Base-by-base conservation (phyloP, 2,329 filamentous ascomycete genomes). In the Lojkania enalia region DNA sequence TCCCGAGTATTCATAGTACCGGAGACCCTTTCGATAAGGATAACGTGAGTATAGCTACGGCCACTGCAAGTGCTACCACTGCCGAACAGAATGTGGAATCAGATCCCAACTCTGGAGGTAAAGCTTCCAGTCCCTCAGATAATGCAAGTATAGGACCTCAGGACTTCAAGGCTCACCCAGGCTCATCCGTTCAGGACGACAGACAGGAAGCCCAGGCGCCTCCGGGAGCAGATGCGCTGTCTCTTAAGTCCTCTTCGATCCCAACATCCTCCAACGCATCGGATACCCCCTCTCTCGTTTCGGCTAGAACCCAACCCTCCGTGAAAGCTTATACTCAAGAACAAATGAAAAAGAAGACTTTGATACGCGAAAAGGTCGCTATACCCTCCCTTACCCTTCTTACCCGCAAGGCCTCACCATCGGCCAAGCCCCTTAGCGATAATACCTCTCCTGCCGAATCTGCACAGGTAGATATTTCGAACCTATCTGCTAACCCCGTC, bases 351-450 rank as follows among this genome's bases (percentile, higher is more conserved):
- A 44, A 46, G 27, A 51, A 42, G 20, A 39, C 47, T 27, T 4
- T 29, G 18, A 25, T 20, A 27, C 40, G 44, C 6, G 38, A 38
- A 21, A 42, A 46, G 32, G 49, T 58, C 35, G 53, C 55, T 35
- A 42, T 56, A n/a, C 55, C 55, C 20, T 46, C 41, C 19, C 14
- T 56, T 13, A 44, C 39, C n/a, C 39, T 49, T 18, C 11, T 42
- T 6, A 45, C 39, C 12, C 39, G 20, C 11, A 44, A 44, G 32
- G n/a, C 20, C 7, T 39, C 46, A 29, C 27, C 41, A 13, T 18
- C 41, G 27, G 30, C 9, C 15, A 9, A 15, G 23, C n/a, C n/a
- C n/a, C n/a, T n/a, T n/a, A n/a, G n/a, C n/a, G n/a, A n/a, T n/a
- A n/a, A n/a, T n/a, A n/a, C n/a, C n/a, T n/a, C n/a, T n/a, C n/a